phyloP scores from a whole-genome alignment of 2,329 filamentous ascomycete species.

The Calonectria honghensis region DNA sequence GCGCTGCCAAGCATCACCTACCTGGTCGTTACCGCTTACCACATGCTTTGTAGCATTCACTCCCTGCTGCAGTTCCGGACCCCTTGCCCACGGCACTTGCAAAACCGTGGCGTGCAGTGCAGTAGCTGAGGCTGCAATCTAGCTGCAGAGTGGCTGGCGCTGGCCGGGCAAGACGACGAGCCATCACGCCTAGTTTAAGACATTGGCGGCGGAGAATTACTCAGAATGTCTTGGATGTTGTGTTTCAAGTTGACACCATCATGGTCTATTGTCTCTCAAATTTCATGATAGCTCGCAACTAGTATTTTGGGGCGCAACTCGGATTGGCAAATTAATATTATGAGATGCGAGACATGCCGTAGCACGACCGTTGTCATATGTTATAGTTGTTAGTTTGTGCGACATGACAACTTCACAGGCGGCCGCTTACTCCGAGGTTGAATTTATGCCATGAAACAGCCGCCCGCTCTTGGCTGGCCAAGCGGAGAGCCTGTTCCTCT shows the following conservation, averaged over 20 bases:
- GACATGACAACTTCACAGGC: slow-evolving; percentile 10
- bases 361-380: slow-evolving; percentile 26
- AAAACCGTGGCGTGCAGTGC: slow-evolving; percentile 21
- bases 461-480: slow-evolving; percentile 4
- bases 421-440: slow-evolving; percentile 12
- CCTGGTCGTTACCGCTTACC: slow-evolving; percentile 25
- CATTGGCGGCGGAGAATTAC: slow-evolving; percentile 35
- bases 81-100: slow-evolving; percentile 15
- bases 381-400: slow-evolving; percentile 5
- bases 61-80: slow-evolving; percentile 4
- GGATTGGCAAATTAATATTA: slow-evolving; percentile 20
- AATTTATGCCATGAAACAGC: slow-evolving; percentile 17
- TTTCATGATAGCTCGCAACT: slow-evolving; percentile 32
- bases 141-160: slow-evolving; percentile 26
- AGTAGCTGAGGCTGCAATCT: slow-evolving; percentile 29
- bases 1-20: slow-evolving; percentile 22
- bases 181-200: slow-evolving; percentile 11
- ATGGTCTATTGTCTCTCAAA: slow-evolving; percentile 46
- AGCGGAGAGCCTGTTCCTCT: slow-evolving; percentile 1
- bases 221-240: slow-evolving; percentile 15
- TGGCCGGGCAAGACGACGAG: slow-evolving; percentile 7
- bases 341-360: slow-evolving; percentile 41
- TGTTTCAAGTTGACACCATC: slow-evolving; percentile 42
- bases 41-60: slow-evolving; percentile 13
- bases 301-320: slow-evolving; percentile 16